These are phyloP conservation scores for Plantago elongata DNA, from an alignment of 257 asterid species.

Conservation along the genomic window DNA sequence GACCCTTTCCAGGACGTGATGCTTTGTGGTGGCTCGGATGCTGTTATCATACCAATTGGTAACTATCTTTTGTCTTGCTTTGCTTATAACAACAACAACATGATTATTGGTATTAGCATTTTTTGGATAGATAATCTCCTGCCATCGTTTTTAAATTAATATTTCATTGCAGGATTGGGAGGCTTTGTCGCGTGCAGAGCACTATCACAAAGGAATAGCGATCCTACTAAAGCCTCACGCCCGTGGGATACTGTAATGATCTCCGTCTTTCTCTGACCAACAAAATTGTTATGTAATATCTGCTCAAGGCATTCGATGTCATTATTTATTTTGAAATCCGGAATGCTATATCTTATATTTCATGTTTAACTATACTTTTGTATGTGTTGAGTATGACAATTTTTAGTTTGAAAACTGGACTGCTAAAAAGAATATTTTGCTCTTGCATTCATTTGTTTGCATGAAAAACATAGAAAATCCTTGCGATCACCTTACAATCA, in stretches of 20 bases:
- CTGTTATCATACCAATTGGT: constrained; percentile 91
- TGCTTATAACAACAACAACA: background rate
- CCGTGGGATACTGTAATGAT: constrained; percentile 89
- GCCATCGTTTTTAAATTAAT: background rate
- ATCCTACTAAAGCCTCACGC: constrained; percentile 91
- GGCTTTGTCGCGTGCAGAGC: constrained; percentile 94
- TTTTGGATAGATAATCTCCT: no score
- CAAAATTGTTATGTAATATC: background rate
- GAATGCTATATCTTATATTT: constrained; percentile 15
- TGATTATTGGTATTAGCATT: background rate
- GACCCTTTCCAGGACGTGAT: constrained; percentile 71
- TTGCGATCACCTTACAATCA: background rate
- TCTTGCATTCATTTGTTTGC: background rate
- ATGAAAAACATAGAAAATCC: constrained; percentile 4
- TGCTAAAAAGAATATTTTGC: background rate
- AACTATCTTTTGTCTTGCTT: constrained; percentile 13
- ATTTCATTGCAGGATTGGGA: constrained; percentile 63
- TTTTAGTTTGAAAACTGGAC: background rate
- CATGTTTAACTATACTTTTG: constrained; percentile 2
- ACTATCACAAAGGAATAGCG: constrained; percentile 74
- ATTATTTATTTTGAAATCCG: constrained; percentile 11
- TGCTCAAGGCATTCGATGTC: constrained; percentile 10
- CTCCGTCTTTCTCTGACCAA: background rate
- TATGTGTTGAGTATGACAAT: background rate
- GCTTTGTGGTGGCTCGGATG: constrained; percentile 99